These are phyloP conservation scores for Hypoxylon perforatum DNA, from an alignment of 495 filamentous ascomycete species.

Conservation along the genomic window DNA sequence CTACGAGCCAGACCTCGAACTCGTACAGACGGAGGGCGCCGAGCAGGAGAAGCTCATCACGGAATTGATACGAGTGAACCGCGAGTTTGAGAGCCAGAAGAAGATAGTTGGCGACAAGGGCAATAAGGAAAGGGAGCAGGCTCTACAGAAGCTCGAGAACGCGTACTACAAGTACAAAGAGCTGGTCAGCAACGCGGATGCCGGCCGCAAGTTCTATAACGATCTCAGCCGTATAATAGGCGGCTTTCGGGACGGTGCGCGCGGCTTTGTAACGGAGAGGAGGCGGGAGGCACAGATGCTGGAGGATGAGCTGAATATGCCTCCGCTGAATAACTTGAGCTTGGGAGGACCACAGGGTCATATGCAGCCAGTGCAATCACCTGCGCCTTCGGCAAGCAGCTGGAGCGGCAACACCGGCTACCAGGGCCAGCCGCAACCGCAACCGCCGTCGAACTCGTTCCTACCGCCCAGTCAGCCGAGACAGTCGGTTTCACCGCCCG, in stretches of 20 bases:
- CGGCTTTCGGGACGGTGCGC: constrained; percentile 76
- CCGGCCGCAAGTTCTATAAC: constrained; percentile 95
- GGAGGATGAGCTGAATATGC: constrained; percentile 70
- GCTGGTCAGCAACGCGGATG: constrained; percentile 87
- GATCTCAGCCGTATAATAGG: constrained; percentile 87
- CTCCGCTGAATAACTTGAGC: constrained; percentile 57
- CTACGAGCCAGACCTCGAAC: constrained; percentile 81
- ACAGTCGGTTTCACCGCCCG: constrained; percentile 48
- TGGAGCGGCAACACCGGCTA: constrained; percentile 17
- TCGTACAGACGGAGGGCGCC: constrained; percentile 73
- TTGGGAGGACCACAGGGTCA: constrained; percentile 41
- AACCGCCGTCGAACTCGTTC: constrained; percentile 28
- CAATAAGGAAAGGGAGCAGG: constrained; percentile 82
- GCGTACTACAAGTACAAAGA: constrained; percentile 96
- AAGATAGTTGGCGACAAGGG: constrained; percentile 76
- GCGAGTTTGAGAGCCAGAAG: constrained; percentile 74
- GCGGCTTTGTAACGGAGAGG: constrained; percentile 81
- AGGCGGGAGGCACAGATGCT: constrained; percentile 82
- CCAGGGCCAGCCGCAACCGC: constrained; percentile 20
- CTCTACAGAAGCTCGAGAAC: constrained; percentile 88
- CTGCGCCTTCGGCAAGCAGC: not conserved
- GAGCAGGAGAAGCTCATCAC: constrained; percentile 79
- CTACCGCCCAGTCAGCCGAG: constrained; percentile 38
- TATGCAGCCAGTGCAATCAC: constrained; percentile 16
- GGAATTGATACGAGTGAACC: constrained; percentile 78